Evolutionary conservation across 106 monocot species (phyloP), one percentile per base, ranked within the genome.

Genomic region (Posidonia australis): DNA sequence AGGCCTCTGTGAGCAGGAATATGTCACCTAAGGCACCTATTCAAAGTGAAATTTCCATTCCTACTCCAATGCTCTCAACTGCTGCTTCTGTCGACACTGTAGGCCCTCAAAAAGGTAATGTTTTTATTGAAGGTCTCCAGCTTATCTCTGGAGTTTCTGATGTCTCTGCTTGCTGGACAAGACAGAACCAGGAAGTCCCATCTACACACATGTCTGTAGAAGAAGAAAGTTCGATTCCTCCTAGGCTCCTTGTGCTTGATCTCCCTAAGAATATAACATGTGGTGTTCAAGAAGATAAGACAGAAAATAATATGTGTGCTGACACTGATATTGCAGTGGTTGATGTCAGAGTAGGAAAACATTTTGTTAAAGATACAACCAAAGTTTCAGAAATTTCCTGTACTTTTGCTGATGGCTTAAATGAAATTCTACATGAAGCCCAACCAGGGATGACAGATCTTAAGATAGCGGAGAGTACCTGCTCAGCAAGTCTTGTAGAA

Each of bases 251-350:
- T 7, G 6, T 54, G 53, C 17, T 44, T 3, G 21, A 68, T 56
- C 18, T 9, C 44, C 42, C 25, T 12, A 13, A 46, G 4, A 24
- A 46, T 13, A 44, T 9, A 14, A 17, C 13, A 20, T 4, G 44
- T 65, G 42, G 54, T 45, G 47, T 27, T 25, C 31, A 63, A 57
- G n/a, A 73, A 48, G 29, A 45, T 45, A 45, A 45, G n/a, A n/a
- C n/a, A n/a, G n/a, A n/a, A n/a, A n/a, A n/a, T n/a, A n/a, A n/a
- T n/a, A n/a, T n/a, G n/a, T n/a, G n/a, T n/a, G n/a, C n/a, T n/a
- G n/a, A n/a, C n/a, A n/a, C n/a, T n/a, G n/a, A n/a, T n/a, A n/a
- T n/a, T 45, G 44, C 44, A 45, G 44, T 45, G 7, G 11, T 13
- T 45, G 13, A 45, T 45, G 44, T 44, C 7, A 6, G n/a, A 24